A percentile compares a stretch with the other conserved stretches of the same genome.
Evolutionary conservation across 306 rosid genomes (phyloP).

Genomic region (Fagus sylvatica): DNA sequence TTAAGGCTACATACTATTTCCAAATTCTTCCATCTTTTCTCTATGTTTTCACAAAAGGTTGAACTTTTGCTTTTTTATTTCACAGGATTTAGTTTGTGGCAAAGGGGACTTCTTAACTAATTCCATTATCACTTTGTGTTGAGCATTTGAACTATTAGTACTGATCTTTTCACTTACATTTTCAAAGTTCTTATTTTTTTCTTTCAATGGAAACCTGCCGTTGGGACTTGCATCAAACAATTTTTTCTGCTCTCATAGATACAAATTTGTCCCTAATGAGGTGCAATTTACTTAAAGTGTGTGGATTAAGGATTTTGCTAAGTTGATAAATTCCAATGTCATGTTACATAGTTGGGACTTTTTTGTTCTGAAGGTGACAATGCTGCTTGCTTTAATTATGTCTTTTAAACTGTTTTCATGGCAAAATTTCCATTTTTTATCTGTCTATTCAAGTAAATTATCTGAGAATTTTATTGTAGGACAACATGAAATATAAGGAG

Average conservation of each 20-base stretch:
- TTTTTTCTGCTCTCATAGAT: background rate
- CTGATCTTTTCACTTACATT: background rate
- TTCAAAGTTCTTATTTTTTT: background rate
- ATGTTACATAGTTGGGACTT: constrained; percentile 3
- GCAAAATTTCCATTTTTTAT: constrained; percentile 22
- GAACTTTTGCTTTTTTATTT: background rate
- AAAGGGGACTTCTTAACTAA: no score
- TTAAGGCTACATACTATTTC: background rate
- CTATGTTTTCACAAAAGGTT: background rate
- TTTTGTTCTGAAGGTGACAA: constrained; percentile 15
- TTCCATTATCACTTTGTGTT: background rate
- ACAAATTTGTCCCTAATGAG: background rate
- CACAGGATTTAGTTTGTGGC: background rate
- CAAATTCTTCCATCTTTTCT: background rate
- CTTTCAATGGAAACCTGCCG: background rate
- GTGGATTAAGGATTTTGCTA: background rate
- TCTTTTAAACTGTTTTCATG: constrained; percentile 23
- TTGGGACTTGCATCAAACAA: background rate
- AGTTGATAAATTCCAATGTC: background rate
- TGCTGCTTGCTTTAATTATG: constrained; percentile 18
- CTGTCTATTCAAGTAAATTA: constrained; percentile 32
- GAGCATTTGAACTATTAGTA: background rate
- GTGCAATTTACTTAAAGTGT: background rate
- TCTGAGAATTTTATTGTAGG: constrained; percentile 55
- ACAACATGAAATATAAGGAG: constrained; percentile 55